Percentiles rank a stretch among this genome's conserved stretches.
Conservation (phyloP, 768 basidiomycete genomes). For the Peribolospora kevripleyi region DNA sequence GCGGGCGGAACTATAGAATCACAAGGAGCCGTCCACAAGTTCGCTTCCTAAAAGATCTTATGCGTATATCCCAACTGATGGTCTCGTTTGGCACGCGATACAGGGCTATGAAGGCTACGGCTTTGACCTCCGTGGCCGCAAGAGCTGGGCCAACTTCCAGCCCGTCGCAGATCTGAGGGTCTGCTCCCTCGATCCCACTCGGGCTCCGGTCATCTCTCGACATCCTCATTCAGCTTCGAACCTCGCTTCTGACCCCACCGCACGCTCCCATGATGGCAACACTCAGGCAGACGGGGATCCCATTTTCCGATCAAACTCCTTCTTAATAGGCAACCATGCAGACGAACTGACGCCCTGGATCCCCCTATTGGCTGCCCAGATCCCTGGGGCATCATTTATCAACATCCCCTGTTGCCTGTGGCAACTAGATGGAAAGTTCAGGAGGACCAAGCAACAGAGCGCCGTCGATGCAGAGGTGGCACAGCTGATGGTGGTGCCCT, state of each 20-base stretch:
- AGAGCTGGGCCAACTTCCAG: slow-evolving; percentile 64
- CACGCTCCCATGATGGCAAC: slow-evolving; percentile 1
- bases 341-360: slow-evolving; percentile 94
- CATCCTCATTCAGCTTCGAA: not conserved
- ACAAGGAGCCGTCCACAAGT: too few relatives aligned
- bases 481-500: not conserved
- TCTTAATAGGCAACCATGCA: slow-evolving; percentile 83
- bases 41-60: too few relatives aligned
- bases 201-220: not conserved
- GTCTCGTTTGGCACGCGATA: too few relatives aligned
- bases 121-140: slow-evolving; percentile 60
- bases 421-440: slow-evolving; percentile 47
- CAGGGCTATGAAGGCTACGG: slow-evolving; percentile 58
- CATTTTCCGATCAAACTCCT: slow-evolving; percentile 27
- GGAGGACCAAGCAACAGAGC: slow-evolving; percentile 19
- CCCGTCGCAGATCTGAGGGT: slow-evolving; percentile 38
- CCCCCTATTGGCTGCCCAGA: slow-evolving; percentile 47
- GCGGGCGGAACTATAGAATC: too few relatives aligned
- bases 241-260: slow-evolving; percentile 3
- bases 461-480: slow-evolving; percentile 10
- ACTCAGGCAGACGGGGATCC: slow-evolving; percentile 7
- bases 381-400: slow-evolving; percentile 22
- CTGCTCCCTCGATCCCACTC: slow-evolving; percentile 32
- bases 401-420: slow-evolving; percentile 58
- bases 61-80: too few relatives aligned